These are phyloP conservation scores for Puccinia hordei DNA, from an alignment of 1,284 basidiomycete species.

Conservation along the genomic window DNA sequence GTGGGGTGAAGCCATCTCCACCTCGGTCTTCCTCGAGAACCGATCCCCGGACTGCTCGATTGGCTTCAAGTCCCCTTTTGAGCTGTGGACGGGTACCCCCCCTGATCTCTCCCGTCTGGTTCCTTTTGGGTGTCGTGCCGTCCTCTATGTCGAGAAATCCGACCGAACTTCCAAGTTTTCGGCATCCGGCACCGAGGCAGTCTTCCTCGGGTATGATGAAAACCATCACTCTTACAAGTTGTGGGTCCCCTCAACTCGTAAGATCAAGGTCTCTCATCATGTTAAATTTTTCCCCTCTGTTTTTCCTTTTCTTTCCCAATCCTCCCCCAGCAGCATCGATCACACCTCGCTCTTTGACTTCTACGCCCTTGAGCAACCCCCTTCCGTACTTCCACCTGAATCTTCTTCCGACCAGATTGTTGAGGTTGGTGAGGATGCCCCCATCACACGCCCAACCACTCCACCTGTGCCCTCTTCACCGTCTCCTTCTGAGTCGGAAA, in stretches of 20 bases:
- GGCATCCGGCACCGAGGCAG: background rate
- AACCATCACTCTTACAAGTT: background rate
- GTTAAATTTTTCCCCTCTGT: background rate
- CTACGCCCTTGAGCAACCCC: too few relatives aligned
- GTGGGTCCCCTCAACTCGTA: background rate
- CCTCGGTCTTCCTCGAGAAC: background rate
- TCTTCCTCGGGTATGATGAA: background rate
- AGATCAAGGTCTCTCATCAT: conserved; percentile 1
- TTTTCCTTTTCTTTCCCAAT: background rate
- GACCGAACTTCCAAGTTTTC: background rate
- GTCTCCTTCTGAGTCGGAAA: too few relatives aligned
- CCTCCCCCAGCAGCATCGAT: too few relatives aligned
- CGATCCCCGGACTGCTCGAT: background rate
- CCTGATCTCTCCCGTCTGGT: background rate
- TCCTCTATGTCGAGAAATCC: background rate
- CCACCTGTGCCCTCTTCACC: too few relatives aligned
- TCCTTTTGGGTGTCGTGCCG: background rate
- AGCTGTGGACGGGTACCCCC: background rate
- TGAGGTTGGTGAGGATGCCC: too few relatives aligned
- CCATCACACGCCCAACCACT: too few relatives aligned
- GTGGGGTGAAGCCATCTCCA: background rate
- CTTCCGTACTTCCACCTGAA: too few relatives aligned
- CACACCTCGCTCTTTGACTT: too few relatives aligned
- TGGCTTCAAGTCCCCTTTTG: background rate
- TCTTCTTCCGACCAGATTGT: too few relatives aligned